Base-by-base conservation (phyloP, 2,329 filamentous ascomycete species). In the Colletotrichum abscissum region DNA sequence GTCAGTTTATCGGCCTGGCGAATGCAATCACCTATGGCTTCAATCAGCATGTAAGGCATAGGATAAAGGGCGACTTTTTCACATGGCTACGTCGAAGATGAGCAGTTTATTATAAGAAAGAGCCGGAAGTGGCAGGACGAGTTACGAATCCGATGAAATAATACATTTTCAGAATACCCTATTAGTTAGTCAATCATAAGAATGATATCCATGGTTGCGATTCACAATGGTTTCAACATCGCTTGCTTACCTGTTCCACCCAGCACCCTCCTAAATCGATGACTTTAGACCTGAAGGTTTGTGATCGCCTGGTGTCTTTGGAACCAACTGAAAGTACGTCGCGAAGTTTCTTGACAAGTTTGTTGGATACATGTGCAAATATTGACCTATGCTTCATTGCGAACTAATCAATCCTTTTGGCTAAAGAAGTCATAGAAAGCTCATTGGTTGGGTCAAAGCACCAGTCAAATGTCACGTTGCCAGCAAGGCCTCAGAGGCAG, bases 11-110 rank as follows among this genome's bases (percentile, higher is more conserved):
- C 12, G 81, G 82, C 1, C 67, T 84, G 12, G 82, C 81, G 1
- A 84, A 84, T 67, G 82, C 82, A 2, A 66, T 83, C 26, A 82
- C 82, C 1, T 84, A 83, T 67, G 81, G 82, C 14, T 82, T 82
- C 73, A 84, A 82, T 63, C 80, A 83, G 76, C 75, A 80, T 24
- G 60, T 79, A 26, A 66, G 76, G 24, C 71, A 73, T 22, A 73
- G 56, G 60, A 62, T 73, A 42, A 73, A 66, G 33, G 71, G 71
- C 19, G 71, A 73, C 33, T 22, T 73, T 5, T 71, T 70, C 8
- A 30, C n/a, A 2, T 73, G 71, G 71, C 12, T 66, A 30, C 67
- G 62, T 24, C 60, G 71, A 26, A 63, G 11, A 57, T 60, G 42
- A 42, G 5, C 19, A 49, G 42, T n/a, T n/a, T 49, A 49, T 49